Conservation (phyloP, 495 filamentous ascomycete genomes). For the Staphylotrichum tortipilum region DNA sequence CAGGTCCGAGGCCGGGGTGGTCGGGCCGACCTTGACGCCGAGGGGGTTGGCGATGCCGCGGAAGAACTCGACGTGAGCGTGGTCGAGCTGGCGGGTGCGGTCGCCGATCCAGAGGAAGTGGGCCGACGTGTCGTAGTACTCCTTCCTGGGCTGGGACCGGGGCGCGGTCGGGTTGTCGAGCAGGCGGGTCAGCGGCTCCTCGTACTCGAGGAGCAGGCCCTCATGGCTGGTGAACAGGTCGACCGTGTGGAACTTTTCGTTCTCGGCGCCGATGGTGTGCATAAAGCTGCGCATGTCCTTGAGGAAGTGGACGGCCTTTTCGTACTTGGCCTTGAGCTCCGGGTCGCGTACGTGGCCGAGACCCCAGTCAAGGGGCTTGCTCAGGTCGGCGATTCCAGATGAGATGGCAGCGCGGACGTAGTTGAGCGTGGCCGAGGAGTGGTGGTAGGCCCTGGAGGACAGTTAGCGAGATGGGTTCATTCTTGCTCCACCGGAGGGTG, state of each 20-base stretch:
- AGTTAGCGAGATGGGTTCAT: too few relatives aligned
- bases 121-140: conserved; percentile 82
- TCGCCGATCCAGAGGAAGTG: conserved; percentile 99
- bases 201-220: conserved; percentile 89
- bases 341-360: conserved; percentile 87
- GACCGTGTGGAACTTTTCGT: conserved; percentile 80
- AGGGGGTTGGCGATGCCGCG: conserved; percentile 91
- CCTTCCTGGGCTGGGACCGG: conserved; percentile 24
- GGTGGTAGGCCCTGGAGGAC: conserved; percentile 70
- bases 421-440: conserved; percentile 88
- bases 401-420: conserved; percentile 76
- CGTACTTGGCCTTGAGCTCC: conserved; percentile 73
- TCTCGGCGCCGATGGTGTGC: conserved; percentile 88
- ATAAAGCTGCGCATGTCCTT: conserved; percentile 91
- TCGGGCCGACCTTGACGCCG: conserved; percentile 90
- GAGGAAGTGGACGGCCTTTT: conserved; percentile 71
- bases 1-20: conserved; percentile 65
- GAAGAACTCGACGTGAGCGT: conserved; percentile 95
- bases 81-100: conserved; percentile 82
- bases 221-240: conserved; percentile 95
- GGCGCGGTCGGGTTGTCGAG: conserved; percentile 52
- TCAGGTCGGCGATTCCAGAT: conserved; percentile 86
- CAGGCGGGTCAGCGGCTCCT: conserved; percentile 71
- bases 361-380: conserved; percentile 89
- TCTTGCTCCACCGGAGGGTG: not conserved